A percentile compares a stretch with the other conserved stretches of the same genome.
These are phyloP conservation scores for Penicillium fuscoglaucum DNA, from an alignment of 2,329 filamentous ascomycete genomes.

Conservation along the genomic window DNA sequence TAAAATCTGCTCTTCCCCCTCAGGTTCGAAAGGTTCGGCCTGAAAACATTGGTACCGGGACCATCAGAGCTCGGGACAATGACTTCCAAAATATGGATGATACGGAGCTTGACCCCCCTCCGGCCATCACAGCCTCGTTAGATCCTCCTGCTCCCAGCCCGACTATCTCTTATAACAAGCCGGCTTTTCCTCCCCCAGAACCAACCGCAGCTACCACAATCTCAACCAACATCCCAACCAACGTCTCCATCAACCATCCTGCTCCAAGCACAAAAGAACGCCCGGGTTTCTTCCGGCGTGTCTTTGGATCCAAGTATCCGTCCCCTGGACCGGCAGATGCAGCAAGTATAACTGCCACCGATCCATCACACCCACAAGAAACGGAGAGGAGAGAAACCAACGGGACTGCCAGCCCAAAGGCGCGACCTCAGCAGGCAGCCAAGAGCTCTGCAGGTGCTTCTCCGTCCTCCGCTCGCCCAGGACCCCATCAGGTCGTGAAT, in stretches of 20 bases:
- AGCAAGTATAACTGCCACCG: slow-evolving; percentile 17
- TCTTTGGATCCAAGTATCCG: slow-evolving; percentile 73
- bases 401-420: slow-evolving; percentile 24
- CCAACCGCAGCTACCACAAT: slow-evolving; percentile 35
- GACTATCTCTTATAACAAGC: slow-evolving; percentile 54
- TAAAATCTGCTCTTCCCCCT: slow-evolving; percentile 44
- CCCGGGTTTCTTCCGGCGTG: slow-evolving; percentile 87
- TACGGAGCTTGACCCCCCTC: slow-evolving; percentile 38
- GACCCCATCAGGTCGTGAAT: slow-evolving; percentile 65
- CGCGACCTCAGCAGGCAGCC: slow-evolving; percentile 29
- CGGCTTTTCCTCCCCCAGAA: slow-evolving; percentile 42
- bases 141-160: slow-evolving; percentile 56
- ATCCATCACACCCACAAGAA: slow-evolving; percentile 27
- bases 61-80: slow-evolving; percentile 34
- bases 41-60: slow-evolving; percentile 42
- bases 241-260: not conserved
- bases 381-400: slow-evolving; percentile 28
- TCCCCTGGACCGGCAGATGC: slow-evolving; percentile 25
- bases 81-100: slow-evolving; percentile 31
- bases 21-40: slow-evolving; percentile 39
- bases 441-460: slow-evolving; percentile 25
- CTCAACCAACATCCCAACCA: slow-evolving; percentile 4
- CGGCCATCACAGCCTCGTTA: slow-evolving; percentile 45
- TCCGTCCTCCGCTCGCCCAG: slow-evolving; percentile 32
- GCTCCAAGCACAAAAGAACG: slow-evolving; percentile 60